These are phyloP conservation scores for Omphalea diandra DNA, from an alignment of 441 rosid species.

Conservation along the genomic window DNA sequence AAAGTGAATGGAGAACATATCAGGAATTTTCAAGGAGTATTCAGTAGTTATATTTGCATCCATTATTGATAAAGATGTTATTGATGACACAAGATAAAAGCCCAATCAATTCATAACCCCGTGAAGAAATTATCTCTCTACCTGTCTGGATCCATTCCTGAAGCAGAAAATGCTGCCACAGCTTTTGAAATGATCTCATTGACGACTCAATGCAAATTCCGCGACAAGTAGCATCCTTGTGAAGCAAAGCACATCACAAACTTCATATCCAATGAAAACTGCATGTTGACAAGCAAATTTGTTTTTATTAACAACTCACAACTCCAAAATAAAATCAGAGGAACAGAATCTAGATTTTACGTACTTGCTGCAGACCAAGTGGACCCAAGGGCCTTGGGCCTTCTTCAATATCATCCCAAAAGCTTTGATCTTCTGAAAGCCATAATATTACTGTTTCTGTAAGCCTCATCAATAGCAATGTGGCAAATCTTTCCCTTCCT, in stretches of 20 bases:
- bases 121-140: conserved; percentile 25
- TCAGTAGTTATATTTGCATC: background rate
- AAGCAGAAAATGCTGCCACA: conserved; percentile 73
- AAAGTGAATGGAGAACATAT: background rate
- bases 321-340: conserved; percentile 1
- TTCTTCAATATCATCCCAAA: conserved; percentile 97
- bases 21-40: background rate
- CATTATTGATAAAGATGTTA: background rate
- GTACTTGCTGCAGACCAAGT: conserved; percentile 87
- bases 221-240: conserved; percentile 94
- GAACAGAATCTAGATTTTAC: conserved; percentile 26
- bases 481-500: conserved; percentile 96
- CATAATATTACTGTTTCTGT: conserved; percentile 94
- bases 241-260: conserved; percentile 91
- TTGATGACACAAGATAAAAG: background rate
- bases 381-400: conserved; percentile 94
- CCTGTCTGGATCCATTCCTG: conserved; percentile 95
- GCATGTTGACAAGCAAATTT: conserved; percentile 29
- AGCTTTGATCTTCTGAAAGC: conserved; percentile 95
- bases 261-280: conserved; percentile 96
- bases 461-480: conserved; percentile 84
- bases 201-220: conserved; percentile 84
- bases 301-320: conserved; percentile 15
- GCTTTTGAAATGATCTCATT: conserved; percentile 89
- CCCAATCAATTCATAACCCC: background rate